Conservation (phyloP, 2,329 filamentous ascomycete species). For the Aspergillus sojae region DNA sequence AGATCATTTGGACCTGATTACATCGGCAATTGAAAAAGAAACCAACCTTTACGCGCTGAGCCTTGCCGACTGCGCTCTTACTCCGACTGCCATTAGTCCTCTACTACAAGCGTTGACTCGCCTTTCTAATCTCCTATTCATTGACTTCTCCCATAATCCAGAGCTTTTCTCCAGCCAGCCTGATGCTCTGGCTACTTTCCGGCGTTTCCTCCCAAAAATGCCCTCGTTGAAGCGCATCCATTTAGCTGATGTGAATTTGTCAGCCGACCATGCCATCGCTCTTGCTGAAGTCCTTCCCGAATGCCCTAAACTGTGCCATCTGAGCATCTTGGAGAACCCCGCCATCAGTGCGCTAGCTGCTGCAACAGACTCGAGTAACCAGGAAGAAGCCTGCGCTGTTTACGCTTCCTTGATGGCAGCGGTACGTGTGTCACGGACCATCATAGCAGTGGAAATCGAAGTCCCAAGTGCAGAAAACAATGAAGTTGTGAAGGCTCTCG, state of each 20-base stretch:
- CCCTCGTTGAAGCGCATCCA: slow-evolving; percentile 79
- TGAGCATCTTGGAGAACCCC: slow-evolving; percentile 83
- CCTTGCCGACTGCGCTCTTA: slow-evolving; percentile 81
- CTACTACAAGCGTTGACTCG: slow-evolving; percentile 73
- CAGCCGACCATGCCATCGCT: slow-evolving; percentile 84
- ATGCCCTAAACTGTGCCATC: slow-evolving; percentile 75
- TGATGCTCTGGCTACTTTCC: slow-evolving; percentile 72
- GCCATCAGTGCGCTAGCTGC: slow-evolving; percentile 67
- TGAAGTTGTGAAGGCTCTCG: slow-evolving; percentile 87
- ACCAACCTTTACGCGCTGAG: slow-evolving; percentile 77
- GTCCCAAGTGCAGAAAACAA: slow-evolving; percentile 79
- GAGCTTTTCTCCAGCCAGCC: slow-evolving; percentile 73
- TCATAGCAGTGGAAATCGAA: slow-evolving; percentile 91
- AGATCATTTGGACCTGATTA: slow-evolving; percentile 52
- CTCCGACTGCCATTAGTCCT: slow-evolving; percentile 69
- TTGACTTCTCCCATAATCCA: slow-evolving; percentile 89
- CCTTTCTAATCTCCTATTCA: slow-evolving; percentile 76
- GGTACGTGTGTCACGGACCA: slow-evolving; percentile 76
- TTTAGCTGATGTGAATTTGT: slow-evolving; percentile 80
- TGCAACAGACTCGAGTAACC: slow-evolving; percentile 73
- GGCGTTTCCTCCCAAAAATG: slow-evolving; percentile 84
- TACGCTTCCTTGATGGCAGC: slow-evolving; percentile 91
- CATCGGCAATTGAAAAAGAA: slow-evolving; percentile 41
- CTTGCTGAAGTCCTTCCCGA: slow-evolving; percentile 90
- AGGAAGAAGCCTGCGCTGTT: slow-evolving; percentile 91